Percentiles rank a stretch among this genome's conserved stretches.
Evolutionary conservation across 306 rosid species (phyloP).

Genomic region (Canavalia ensiformis): DNA sequence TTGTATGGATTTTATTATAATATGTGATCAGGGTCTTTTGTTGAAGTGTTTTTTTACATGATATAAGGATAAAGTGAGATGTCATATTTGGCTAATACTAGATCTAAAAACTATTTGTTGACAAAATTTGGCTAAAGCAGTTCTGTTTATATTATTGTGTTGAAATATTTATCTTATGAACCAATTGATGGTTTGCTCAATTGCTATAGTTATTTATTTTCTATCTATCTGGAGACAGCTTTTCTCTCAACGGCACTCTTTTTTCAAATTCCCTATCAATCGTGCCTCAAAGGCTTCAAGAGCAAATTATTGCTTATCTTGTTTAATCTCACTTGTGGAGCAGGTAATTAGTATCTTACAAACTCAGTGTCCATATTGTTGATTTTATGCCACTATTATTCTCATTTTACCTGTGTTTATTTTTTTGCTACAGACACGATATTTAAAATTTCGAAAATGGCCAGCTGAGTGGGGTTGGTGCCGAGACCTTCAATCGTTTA

Average conservation of each 20-base stretch:
- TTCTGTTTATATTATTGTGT: slow-evolving; percentile 15
- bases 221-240: slow-evolving; percentile 61
- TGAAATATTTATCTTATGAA: slow-evolving; percentile 10
- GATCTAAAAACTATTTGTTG: neutral
- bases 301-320: slow-evolving; percentile 80
- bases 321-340: slow-evolving; percentile 90
- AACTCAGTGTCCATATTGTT: slow-evolving; percentile 33
- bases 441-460: slow-evolving; percentile 80
- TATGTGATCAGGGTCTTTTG: slow-evolving; percentile 36
- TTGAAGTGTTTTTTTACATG: slow-evolving; percentile 2
- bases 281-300: slow-evolving; percentile 66
- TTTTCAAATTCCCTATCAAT: slow-evolving; percentile 62
- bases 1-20: slow-evolving; percentile 26
- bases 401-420: neutral
- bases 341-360: slow-evolving; percentile 68
- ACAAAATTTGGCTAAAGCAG: slow-evolving; percentile 20
- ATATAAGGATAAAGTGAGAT: neutral
- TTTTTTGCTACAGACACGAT: slow-evolving; percentile 64
- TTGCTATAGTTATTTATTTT: slow-evolving; percentile 39
- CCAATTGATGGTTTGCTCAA: slow-evolving; percentile 24
- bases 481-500: slow-evolving; percentile 90
- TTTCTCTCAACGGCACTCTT: slow-evolving; percentile 63
- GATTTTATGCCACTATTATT: slow-evolving; percentile 3
- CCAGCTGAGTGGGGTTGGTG: slow-evolving; percentile 99
- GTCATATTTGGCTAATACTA: slow-evolving; percentile 13